Evolutionary conservation across 495 filamentous ascomycete genomes (phyloP).

Genomic region (Penicillium antarcticum): DNA sequence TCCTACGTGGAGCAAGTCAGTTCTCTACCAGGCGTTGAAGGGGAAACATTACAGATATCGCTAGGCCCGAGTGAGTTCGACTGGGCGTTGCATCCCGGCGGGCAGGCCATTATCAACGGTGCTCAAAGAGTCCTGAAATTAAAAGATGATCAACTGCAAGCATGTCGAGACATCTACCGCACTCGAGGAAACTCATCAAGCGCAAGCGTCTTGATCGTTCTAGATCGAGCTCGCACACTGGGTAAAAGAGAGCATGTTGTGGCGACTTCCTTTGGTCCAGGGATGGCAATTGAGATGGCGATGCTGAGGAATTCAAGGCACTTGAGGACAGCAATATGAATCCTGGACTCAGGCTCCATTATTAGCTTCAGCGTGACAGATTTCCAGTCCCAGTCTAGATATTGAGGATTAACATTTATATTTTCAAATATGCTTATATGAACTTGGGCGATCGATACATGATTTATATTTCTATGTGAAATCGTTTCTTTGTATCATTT

Average conservation of each 20-base stretch:
- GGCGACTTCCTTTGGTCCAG: constrained; percentile 65
- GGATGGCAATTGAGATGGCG: constrained; percentile 62
- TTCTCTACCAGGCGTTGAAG: not conserved
- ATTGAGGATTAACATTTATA: too few relatives aligned
- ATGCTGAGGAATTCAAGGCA: constrained; percentile 29
- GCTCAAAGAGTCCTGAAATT: constrained; percentile 51
- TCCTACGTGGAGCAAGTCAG: not conserved
- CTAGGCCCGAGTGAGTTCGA: constrained; percentile 50
- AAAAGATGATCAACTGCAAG: constrained; percentile 55
- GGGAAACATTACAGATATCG: not conserved
- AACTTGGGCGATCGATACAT: too few relatives aligned
- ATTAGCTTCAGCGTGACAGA: too few relatives aligned
- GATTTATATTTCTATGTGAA: too few relatives aligned
- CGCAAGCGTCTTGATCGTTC: constrained; percentile 50
- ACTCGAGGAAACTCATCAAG: constrained; percentile 61
- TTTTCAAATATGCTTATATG: too few relatives aligned
- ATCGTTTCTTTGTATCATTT: too few relatives aligned
- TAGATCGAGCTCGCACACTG: constrained; percentile 42
- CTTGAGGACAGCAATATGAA: not conserved
- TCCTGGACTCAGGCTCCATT: too few relatives aligned
- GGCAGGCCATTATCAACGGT: constrained; percentile 59
- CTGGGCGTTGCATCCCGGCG: constrained; percentile 69
- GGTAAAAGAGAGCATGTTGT: constrained; percentile 54
- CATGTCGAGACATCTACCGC: constrained; percentile 61
- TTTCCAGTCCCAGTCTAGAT: too few relatives aligned